Evolutionary conservation across 2,329 filamentous ascomycete species (phyloP).

Genomic region (Monilinia fructigena): DNA sequence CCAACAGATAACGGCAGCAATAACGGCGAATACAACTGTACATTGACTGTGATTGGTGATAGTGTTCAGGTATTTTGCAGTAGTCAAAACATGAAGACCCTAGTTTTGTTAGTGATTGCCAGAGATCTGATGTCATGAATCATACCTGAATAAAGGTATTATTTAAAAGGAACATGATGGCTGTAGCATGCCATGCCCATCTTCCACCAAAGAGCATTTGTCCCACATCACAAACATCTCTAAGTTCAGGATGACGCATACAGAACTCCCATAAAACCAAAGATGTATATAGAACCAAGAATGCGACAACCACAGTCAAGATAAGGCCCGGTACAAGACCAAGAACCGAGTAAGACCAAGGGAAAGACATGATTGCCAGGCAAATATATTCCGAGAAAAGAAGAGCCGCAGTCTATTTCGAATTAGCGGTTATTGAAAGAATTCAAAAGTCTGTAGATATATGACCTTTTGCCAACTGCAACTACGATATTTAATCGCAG

Average conservation of each 20-base stretch:
- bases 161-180: conserved; percentile 88
- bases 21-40: conserved; percentile 75
- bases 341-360: conserved; percentile 85
- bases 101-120: conserved; percentile 38
- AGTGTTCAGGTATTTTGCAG: conserved; percentile 86
- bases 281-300: conserved; percentile 79
- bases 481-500: conserved; percentile 85
- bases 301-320: conserved; percentile 74
- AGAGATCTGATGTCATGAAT: background rate
- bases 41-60: conserved; percentile 72
- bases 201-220: conserved; percentile 90
- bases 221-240: conserved; percentile 93
- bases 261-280: conserved; percentile 76
- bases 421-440: background rate
- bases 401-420: conserved; percentile 69
- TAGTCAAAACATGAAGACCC: conserved; percentile 79
- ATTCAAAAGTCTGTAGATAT: conserved; percentile 44
- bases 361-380: conserved; percentile 90
- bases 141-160: conserved; percentile 82
- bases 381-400: conserved; percentile 97
- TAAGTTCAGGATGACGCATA: conserved; percentile 82
- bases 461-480: conserved; percentile 80
- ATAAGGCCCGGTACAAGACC: conserved; percentile 86
- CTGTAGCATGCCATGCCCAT: conserved; percentile 68
- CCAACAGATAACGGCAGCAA: conserved; percentile 75